These are phyloP conservation scores for Papilionanthe hybrid DNA, from an alignment of 116 monocot genomes.

Conservation along the genomic window DNA sequence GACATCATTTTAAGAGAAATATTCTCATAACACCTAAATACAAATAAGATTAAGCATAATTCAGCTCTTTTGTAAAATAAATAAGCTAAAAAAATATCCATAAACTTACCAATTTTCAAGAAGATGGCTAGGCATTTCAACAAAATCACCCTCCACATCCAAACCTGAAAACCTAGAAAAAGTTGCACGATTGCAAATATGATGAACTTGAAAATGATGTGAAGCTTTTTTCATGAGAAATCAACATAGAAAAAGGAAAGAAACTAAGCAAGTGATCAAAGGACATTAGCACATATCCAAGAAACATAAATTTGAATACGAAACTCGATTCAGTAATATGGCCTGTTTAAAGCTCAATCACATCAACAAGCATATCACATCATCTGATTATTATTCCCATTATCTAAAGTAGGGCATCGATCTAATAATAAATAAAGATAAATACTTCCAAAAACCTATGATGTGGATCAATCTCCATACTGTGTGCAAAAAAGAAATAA, in stretches of 20 bases:
- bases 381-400: not conserved
- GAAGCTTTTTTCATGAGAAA: not conserved
- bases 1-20: slow-evolving; percentile 73
- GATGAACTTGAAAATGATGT: slow-evolving; percentile 56
- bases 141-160: slow-evolving; percentile 65
- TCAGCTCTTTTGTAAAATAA: not conserved
- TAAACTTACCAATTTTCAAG: slow-evolving; percentile 81
- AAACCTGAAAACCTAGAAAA: slow-evolving; percentile 88
- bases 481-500: not conserved
- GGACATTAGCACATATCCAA: not conserved
- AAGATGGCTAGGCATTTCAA: slow-evolving; percentile 79
- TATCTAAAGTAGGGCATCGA: not conserved
- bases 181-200: slow-evolving; percentile 79
- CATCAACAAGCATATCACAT: not conserved
- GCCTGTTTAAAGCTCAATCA: not conserved
- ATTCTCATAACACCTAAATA: slow-evolving; percentile 85
- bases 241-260: not conserved
- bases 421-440: not conserved
- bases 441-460: not conserved
- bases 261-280: not conserved
- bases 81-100: not conserved
- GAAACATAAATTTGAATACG: not conserved
- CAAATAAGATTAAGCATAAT: not conserved
- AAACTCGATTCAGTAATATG: not conserved
- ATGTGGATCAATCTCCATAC: not conserved